Evolutionary conservation across 2,329 filamentous ascomycete genomes (phyloP).

Genomic region (Fusarium longipes): DNA sequence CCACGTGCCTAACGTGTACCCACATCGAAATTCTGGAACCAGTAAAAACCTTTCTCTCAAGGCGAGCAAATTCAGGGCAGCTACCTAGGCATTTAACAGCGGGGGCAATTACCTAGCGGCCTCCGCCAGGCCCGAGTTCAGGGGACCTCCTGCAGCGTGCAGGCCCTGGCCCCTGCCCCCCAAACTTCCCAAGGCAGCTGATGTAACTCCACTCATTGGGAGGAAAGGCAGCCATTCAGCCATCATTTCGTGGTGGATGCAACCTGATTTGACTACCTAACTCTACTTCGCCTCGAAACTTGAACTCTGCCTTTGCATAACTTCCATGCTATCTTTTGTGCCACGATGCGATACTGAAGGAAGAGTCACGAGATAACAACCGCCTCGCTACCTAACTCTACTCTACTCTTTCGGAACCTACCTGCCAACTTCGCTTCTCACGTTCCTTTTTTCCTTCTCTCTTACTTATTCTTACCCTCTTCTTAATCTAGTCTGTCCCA

Average conservation of each 20-base stretch:
- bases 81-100: constrained; percentile 15
- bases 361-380: constrained; percentile 27
- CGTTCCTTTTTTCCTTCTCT: constrained; percentile 31
- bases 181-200: constrained; percentile 20
- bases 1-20: constrained; percentile 40
- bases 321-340: constrained; percentile 16
- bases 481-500: constrained; percentile 40
- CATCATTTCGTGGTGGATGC: constrained; percentile 32
- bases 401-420: constrained; percentile 16
- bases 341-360: constrained; percentile 43
- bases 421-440: constrained; percentile 10
- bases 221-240: constrained; percentile 31
- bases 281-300: constrained; percentile 33
- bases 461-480: constrained; percentile 31
- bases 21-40: constrained; percentile 23
- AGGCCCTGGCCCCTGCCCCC: constrained; percentile 5
- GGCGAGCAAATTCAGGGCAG: constrained; percentile 22
- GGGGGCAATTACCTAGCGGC: constrained; percentile 19
- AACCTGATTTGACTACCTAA: neutral
- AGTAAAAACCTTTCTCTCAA: constrained; percentile 17
- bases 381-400: neutral
- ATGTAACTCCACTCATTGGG: constrained; percentile 38
- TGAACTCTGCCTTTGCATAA: constrained; percentile 40
- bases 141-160: constrained; percentile 30
- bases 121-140: constrained; percentile 16